Base-by-base conservation (phyloP, 768 basidiomycete genomes). In the Pulveroboletus ravenelii region DNA sequence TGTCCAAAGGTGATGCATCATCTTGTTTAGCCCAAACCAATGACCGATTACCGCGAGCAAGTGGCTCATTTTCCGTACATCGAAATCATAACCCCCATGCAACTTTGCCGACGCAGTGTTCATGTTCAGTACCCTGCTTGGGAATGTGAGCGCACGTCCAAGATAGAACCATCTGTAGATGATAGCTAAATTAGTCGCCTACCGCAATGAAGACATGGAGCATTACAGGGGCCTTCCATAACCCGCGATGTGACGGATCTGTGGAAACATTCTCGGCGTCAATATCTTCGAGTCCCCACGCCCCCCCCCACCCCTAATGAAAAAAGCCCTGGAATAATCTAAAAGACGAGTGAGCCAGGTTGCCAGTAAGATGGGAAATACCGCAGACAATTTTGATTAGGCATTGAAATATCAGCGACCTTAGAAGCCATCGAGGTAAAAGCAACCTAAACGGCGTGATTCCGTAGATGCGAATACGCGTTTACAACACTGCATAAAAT, bases 391-490 rank as follows among this genome's bases (percentile, higher is more conserved):
- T 27, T 39, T 3, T 48, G 8, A 20, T 51, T 48, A 1, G 58
- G 51, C 0, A 41, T 54, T 0, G 48, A 40, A 25, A 60, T 49
- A 37, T 56, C 44, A 0, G 48, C 37, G 1, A 58, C 50, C 7
- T 41, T 51, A 5, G 55, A 58, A 3, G 52, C 48, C 1, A 55
- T 61, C 1, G 59, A 61, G 5, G 47, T 56, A 6, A 61, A 61
- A 12, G 49, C 53, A 1, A 51, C 46, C 60, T 59, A 61, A 14
- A 58, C 39, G 0, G 48, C 40, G 30, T 61, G 39, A 3, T 35
- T 12, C 5, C 18, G 2, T 12, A 23, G 1, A n/a, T 51, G 55
- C 0, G 59, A 61, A 41, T 52, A 58, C 4, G 43, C 14, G 9
- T 47, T 57, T 0, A 54, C 40, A 0, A 47, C 35, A 18, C 47